Evolutionary conservation across 1,284 basidiomycete species (phyloP), one percentile per base, ranked within the genome.

Genomic region (Ganoderma sinense): DNA sequence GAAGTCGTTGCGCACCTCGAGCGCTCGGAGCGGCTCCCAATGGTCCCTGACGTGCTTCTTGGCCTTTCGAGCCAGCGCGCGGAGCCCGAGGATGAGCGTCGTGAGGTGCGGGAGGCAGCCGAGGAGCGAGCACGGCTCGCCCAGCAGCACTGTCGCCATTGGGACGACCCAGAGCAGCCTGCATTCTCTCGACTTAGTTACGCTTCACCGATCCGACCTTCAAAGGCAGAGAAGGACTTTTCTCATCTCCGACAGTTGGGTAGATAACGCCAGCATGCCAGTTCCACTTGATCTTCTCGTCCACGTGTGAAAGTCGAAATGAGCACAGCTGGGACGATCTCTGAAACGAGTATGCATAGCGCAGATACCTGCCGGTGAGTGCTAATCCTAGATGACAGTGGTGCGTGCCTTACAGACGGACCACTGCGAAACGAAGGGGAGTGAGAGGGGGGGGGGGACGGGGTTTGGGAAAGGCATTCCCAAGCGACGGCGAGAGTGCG

Each of bases 261-360:
- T 69, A 76, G 5, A 70, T 43, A 11, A 75, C 64, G 10, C 71
- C 74, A 16, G 70, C 70, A 20, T 72, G 59, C n/a, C n/a, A n/a
- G 62, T 76, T 75, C 72, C 75, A 76, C 26, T 62, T 20, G 55
- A 76, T 69, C 8, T 70, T 61, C 41, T 71, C 73, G 4, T 68
- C 69, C 13, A 72, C 33, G 11, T 61, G 48, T 70, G 73, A 75
- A 75, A 1, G 43, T 70, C 31, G 69, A 67, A 14, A 75, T 14
- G 56, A 75, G 51, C 14, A 73, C 62, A 36, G 72, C 61, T 31
- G 75, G 65, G 20, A 76, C 74, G 63, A 73, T 67, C 67, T 75
- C 74, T 76, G 41, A 43, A 20, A 43, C 41, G 16, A 13, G 13
- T 7, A n/a, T n/a, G n/a, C n/a, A n/a, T n/a, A n/a, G n/a, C n/a